Evolutionary conservation across 2,329 filamentous ascomycete genomes (phyloP), one percentile per base, ranked within the genome.

Genomic region (Ustilaginoidea virens): DNA sequence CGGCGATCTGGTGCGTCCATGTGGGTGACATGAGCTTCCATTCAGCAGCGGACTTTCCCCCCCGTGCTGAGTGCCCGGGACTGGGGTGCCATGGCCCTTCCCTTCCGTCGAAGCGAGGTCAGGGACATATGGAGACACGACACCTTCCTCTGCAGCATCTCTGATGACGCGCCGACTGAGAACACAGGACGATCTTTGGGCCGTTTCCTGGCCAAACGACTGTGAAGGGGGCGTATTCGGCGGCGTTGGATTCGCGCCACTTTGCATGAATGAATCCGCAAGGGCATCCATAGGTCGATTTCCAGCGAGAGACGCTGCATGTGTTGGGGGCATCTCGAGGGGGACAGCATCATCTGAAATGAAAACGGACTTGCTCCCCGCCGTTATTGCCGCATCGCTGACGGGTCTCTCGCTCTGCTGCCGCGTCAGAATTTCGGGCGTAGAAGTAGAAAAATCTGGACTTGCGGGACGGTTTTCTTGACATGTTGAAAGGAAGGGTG

Each of bases 311-410:
- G 66, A 43, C 13, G 61, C 58, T 19, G 58, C 58, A 7, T 61
- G 66, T 7, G 73, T 68, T 7, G 56, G 39, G 1, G 61, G 52
- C n/a, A 63, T 48, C 7, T 69, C 55, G 5, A 57, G 54, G 0
- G 61, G 55, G 11, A 64, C 40, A 1, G 74, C 77, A 18, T 71
- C 72, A 33, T 92, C 81, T 20, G 92, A 73, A 44, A 93, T 92
- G 31, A 93, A 66, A 39, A 93, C 92, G 0, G 83, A 92, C 45
- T 86, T 78, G 59, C 82, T 92, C n/a, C 82, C 80, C 8, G 65
- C 63, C 0, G 83, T 90, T 25, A 87, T 69, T 5, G 53, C 67
- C 39, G 60, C 58, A 34, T 72, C 66, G 36, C 66, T 71, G 9
- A 48, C 40, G 2, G 64, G 62, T 25, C 64, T 52, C 30, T 38